Base-by-base conservation (phyloP, 768 basidiomycete genomes). In the Omphalotus guepiniiformis region DNA sequence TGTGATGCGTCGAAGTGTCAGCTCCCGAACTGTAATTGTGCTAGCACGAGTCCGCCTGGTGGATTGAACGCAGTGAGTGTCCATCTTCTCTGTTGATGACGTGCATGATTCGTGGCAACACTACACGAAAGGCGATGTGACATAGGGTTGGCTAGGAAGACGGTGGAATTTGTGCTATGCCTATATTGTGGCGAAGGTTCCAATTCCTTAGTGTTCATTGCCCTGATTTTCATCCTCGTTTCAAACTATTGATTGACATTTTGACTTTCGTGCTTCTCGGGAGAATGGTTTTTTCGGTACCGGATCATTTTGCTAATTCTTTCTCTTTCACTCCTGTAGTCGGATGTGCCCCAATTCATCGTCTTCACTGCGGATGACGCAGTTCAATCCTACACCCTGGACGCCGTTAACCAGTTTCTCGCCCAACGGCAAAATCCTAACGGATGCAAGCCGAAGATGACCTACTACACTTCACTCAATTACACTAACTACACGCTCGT, bases 291-390 rank as follows among this genome's bases (percentile, higher is more conserved):
- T 9, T n/a, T 13, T 29, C 22, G 16, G 18, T 6, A 11, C 1
- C 22, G 26, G 19, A 25, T n/a, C 27, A 26, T 38, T 8, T 39
- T 32, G 12, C 42, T n/a, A 13, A 2, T 16, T 21, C 34, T 35
- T 32, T 44, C 18, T 32, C 12, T 37, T n/a, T 23, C 23, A 15
- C 26, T 16, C 32, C 32, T n/a, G 25, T 53, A 85, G 80, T 66
- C 69, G 6, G 74, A 83, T 8, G 74, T 77, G 18, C 83, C 84
- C 2, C 71, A 75, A 64, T 88, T 87, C 58, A 67, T 87, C 54
- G 78, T 87, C 32, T 85, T 82, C 70, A 85, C 82, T 40, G 86
- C 86, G 26, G 83, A 86, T 57, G 84, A 87, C 64, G 86, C 88
- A 19, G 58, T 89, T 23, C 85, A 89, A 63, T 78, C 78, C 1